Base-by-base conservation (phyloP, 306 rosid species). In the Glycyrrhiza uralensis region DNA sequence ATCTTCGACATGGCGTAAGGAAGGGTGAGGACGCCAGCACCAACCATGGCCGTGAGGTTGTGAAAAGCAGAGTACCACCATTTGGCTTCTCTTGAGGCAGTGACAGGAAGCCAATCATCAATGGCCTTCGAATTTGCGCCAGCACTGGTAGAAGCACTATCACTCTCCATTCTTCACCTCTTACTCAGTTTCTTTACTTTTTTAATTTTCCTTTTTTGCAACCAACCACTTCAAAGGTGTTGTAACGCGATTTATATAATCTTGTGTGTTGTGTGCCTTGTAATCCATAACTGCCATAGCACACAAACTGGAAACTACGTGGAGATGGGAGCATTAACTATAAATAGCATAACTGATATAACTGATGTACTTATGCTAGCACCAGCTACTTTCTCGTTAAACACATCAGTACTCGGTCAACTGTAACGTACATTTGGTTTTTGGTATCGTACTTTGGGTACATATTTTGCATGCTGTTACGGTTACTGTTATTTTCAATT, bases 11-110 rank as follows among this genome's bases (percentile, higher is more conserved):
- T 78, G 74, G 98, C 98, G 26, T 68, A 88, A 45, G 98, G 98
- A 67, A 93, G 97, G 36, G 85, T 83, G 44, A 93, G 98, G 28
- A 93, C 97, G 0, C 98, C 98, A 0, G 98, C 98, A 1, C 98
- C 98, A 6, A 90, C 98, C 98, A 90, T 93, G 76, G 98, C 96
- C 0, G 98, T 93, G 82, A 88, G 87, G 56, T 93, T 93, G 81
- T 93, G 98, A 73, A 88, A 93, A 49, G 98, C 92, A 0, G 98
- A 89, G 56, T 83, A 90, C 98, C 96, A 88, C 98, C 98, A 93
- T 81, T 93, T 93, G 3, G 93, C 98, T 18, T 88, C 83, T 42
- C 98, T 78, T 0, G 93, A 80, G 7, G 93, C 85, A 12, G 98
- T 88, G 41, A 93, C 66, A 0, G 98, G 98, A 80, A 93, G 98